Evolutionary conservation across 164 flowering plant genomes (phyloP), one percentile per base, ranked within the genome.

Genomic region (Vitis amurensis): DNA sequence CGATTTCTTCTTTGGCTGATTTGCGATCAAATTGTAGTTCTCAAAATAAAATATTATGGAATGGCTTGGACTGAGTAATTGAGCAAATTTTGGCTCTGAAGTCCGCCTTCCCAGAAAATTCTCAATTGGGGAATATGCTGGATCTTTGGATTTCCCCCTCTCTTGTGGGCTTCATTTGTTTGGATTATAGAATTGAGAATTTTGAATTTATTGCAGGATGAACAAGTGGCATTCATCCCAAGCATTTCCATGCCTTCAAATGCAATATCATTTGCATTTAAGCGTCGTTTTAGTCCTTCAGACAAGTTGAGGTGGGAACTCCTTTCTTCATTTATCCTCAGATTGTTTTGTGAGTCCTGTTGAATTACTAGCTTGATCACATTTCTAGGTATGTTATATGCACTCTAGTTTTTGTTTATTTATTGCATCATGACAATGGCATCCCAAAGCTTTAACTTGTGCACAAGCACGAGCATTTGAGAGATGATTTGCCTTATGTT

Each of bases 201-300:
- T 61, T 66, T 58, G 19, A 63, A n/a, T 51, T 48, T 63, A 50
- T 71, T 80, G 67, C 84, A 95, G 99, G 99, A 95, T 80, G 91
- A 85, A 64, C 86, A 89, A 74, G 64, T 93, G 86, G 23, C 99
- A 31, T 78, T 95, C 73, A 89, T 88, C 69, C 98, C 99, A 63
- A 82, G 83, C 78, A 73, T 95, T 75, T 88, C 90, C 44, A 70
- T 95, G 72, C 99, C 98, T 67, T 90, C 93, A 55, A 93, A 95
- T 85, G 84, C 82, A 8, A 2, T 86, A 8, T 87, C 97, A n/a
- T 82, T 92, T 81, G 98, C 97, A 19, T 93, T 95, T 79, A 95
- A 95, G 83, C 94, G 99, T 8, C 84, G 83, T 27, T 85, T 90
- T 59, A 63, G 85, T 79, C 91, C 91, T 74, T 84, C 88, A 31